Conservation (phyloP, 192 early-diverging fungal species). For the Podila epicladia region DNA sequence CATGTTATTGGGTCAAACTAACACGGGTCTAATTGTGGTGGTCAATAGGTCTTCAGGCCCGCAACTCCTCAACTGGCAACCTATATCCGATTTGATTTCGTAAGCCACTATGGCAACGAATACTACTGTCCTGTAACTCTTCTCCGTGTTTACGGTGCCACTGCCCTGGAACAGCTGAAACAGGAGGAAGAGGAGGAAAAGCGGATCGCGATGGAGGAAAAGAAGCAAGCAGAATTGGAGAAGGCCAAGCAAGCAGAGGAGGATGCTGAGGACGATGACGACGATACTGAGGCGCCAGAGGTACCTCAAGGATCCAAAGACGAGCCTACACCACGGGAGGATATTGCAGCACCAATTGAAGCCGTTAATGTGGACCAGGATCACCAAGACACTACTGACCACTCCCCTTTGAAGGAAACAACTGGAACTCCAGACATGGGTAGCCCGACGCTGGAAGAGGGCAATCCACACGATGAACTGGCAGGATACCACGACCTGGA, state of each 20-base stretch:
- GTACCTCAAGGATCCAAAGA: background rate
- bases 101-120: constrained; percentile 89
- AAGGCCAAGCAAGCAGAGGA: constrained; percentile 36
- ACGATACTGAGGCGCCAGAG: constrained; percentile 14
- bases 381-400: background rate
- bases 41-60: constrained; percentile 81
- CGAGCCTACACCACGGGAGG: background rate
- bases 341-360: background rate
- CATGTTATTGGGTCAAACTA: constrained; percentile 5
- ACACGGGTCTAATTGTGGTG: background rate
- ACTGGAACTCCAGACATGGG: background rate
- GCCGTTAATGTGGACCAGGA: background rate
- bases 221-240: constrained; percentile 44
- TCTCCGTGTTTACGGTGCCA: constrained; percentile 89
- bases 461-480: background rate
- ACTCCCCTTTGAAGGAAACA: background rate
- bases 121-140: constrained; percentile 94
- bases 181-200: constrained; percentile 62
- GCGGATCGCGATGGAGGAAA: constrained; percentile 29
- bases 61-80: constrained; percentile 76
- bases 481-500: background rate
- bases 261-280: constrained; percentile 31
- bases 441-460: background rate
- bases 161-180: constrained; percentile 89
- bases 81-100: constrained; percentile 90